A percentile compares a stretch with the other conserved stretches of the same genome.
Conservation (phyloP, 176 grass and related monocot species). For the Juncus inflexus region DNA sequence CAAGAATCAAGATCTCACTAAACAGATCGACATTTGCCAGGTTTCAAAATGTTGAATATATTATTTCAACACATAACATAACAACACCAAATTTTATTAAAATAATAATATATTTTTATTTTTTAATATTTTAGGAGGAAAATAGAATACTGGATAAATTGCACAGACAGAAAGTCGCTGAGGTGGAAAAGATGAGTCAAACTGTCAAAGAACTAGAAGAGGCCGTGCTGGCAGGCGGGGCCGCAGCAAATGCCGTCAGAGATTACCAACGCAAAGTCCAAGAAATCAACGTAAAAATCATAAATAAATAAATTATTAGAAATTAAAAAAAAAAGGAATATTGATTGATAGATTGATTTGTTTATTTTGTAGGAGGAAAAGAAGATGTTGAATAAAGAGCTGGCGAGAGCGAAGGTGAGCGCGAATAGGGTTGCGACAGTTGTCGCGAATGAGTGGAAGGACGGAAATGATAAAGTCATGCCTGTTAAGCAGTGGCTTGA, state of each 20-base stretch:
- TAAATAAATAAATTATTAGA: slow-evolving; percentile 9
- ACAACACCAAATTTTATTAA: slow-evolving; percentile 1
- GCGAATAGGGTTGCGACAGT: slow-evolving; percentile 94
- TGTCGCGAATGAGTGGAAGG: slow-evolving; percentile 98
- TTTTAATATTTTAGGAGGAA: slow-evolving; percentile 58
- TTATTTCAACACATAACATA: no score
- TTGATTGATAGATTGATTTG: background rate
- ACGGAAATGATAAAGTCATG: slow-evolving; percentile 99
- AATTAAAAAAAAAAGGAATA: no score
- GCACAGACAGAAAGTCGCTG: slow-evolving; percentile 84
- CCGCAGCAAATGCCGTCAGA: slow-evolving; percentile 92
- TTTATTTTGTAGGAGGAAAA: slow-evolving; percentile 64
- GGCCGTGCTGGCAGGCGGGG: slow-evolving; percentile 89
- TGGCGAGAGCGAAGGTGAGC: slow-evolving; percentile 82
- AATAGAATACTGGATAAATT: slow-evolving; percentile 95
- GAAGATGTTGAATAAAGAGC: slow-evolving; percentile 80
- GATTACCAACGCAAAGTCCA: slow-evolving; percentile 94
- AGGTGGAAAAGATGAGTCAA: slow-evolving; percentile 91
- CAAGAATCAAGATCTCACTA: slow-evolving; percentile 96
- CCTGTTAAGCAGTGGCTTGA: slow-evolving; percentile 98
- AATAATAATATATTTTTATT: slow-evolving; percentile 8
- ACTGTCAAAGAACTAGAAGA: slow-evolving; percentile 95
- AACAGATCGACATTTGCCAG: slow-evolving; percentile 97
- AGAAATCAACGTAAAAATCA: slow-evolving; percentile 83
- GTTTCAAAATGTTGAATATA: slow-evolving; percentile 32